Evolutionary conservation across 2,329 filamentous ascomycete genomes (phyloP), one percentile per base, ranked within the genome.

Genomic region (Phymatotrichopsis omnivora): DNA sequence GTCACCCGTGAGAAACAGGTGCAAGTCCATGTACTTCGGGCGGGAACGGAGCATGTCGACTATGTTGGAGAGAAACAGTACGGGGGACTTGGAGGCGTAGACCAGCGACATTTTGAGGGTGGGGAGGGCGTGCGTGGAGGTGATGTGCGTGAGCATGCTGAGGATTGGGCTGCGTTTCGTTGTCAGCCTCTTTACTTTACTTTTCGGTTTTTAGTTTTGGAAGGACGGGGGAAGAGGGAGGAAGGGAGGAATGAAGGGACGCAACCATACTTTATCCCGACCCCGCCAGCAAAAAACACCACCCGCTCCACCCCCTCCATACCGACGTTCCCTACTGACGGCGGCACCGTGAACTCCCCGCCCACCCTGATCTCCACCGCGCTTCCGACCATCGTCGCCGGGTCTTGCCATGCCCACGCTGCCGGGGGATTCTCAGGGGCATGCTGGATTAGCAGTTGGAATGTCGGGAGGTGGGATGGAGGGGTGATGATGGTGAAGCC

Each of bases 401-500:
- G 52, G 0, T 72, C 64, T 34, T 67, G 71, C 81, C 82, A 93
- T 4, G 93, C 70, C 78, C 81, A 93, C 38, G 75, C 75, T 0
- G 84, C 84, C 0, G 82, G 71, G 0, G 81, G 79, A 56, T 86
- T 93, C 1, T 67, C 65, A 0, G 78, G 75, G 1, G 82, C 81
- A 23, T 72, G 67, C 58, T 91, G 83, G 17, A 93, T 72, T 0
- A 85, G 85, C 5, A 93, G 73, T 62, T 93, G 62, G 80, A 83
- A 39, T 35, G 50, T 16, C 2, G 54, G 55, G 8, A 60, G 59
- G 43, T 70, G 65, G 31, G 70, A 72, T 0, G 85, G 85, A 0
- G 80, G 67, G 1, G 83, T 91, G 5, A 85, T 89, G 53, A 93
- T 82, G 31, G 85, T 93, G 68, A 93, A 94, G 47, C 86, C 86